phyloP scores from a whole-genome alignment of 768 basidiomycete genomes.

The Rhodosporidiobolus odoratus region DNA sequence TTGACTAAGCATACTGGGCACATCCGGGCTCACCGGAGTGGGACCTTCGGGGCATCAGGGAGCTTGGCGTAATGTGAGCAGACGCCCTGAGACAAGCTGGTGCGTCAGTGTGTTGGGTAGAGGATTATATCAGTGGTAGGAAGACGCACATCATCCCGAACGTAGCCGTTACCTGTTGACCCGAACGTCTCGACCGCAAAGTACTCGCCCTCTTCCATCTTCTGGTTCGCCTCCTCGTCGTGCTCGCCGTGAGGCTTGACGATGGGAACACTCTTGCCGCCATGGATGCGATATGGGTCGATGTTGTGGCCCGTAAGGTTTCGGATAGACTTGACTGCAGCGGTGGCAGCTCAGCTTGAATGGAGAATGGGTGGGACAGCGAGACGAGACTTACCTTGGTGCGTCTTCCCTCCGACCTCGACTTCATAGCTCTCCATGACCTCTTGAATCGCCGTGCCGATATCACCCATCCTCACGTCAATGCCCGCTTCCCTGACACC shows the following conservation, averaged over 20 bases:
- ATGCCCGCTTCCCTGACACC: slow-evolving; percentile 93
- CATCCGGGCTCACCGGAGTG: slow-evolving; percentile 59
- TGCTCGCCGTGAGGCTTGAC: slow-evolving; percentile 57
- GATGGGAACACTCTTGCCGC: slow-evolving; percentile 76
- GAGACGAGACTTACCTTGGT: slow-evolving; percentile 27
- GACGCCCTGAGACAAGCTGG: too few species aligned
- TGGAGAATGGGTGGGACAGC: not conserved
- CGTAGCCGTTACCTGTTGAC: slow-evolving; percentile 83
- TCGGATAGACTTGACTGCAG: slow-evolving; percentile 84
- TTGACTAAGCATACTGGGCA: not conserved
- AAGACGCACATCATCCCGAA: slow-evolving; percentile 66
- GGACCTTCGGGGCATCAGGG: slow-evolving; percentile 63
- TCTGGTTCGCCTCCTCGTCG: slow-evolving; percentile 65
- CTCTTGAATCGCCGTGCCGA: slow-evolving; percentile 88
- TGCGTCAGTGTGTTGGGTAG: too few species aligned
- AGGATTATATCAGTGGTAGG: not conserved
- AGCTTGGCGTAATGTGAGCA: slow-evolving; percentile 86
- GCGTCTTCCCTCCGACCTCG: slow-evolving; percentile 69
- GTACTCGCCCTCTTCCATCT: slow-evolving; percentile 99
- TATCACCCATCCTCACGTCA: slow-evolving; percentile 85
- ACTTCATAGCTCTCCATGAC: slow-evolving; percentile 99
- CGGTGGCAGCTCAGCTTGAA: slow-evolving; percentile 48
- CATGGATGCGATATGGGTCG: slow-evolving; percentile 83
- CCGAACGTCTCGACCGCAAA: slow-evolving; percentile 99
- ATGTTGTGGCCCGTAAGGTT: slow-evolving; percentile 96